Conservation (phyloP, 306 rosid species). For the Inga laurina region DNA sequence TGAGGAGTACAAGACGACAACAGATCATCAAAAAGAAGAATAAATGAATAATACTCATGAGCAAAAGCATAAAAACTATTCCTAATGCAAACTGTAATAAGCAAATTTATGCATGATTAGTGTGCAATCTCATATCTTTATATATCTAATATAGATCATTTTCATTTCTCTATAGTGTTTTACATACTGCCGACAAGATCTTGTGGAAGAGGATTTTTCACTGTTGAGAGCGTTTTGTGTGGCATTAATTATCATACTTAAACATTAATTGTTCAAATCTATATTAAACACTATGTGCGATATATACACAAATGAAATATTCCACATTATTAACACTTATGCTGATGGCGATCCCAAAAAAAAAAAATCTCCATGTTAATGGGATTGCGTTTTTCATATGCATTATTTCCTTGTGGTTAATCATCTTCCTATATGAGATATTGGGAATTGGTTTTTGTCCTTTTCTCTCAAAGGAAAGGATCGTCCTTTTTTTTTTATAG, state of each 20-base stretch:
- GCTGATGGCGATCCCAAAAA: background rate
- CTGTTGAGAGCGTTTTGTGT: conserved; percentile 5
- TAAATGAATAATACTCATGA: background rate
- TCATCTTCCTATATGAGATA: too few relatives aligned
- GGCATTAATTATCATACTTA: background rate
- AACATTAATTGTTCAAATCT: background rate
- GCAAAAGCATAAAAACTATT: background rate
- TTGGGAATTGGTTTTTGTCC: too few relatives aligned
- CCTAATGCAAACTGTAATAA: background rate
- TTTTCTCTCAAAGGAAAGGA: too few relatives aligned
- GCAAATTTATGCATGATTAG: background rate
- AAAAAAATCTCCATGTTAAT: background rate
- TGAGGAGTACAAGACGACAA: background rate
- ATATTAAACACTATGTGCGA: background rate
- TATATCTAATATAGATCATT: background rate
- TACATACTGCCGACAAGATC: conserved; percentile 23
- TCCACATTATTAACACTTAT: background rate
- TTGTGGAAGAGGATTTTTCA: conserved; percentile 28
- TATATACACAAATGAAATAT: background rate
- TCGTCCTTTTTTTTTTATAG: too few relatives aligned
- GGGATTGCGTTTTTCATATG: background rate
- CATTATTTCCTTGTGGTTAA: background rate
- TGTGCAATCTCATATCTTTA: background rate
- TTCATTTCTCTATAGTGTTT: background rate
- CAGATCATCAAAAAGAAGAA: background rate